Percentiles rank a stretch among this genome's conserved stretches.
These are phyloP conservation scores for Kodamaea laetipori DNA, from an alignment of 805 yeast species.

Conservation along the genomic window DNA sequence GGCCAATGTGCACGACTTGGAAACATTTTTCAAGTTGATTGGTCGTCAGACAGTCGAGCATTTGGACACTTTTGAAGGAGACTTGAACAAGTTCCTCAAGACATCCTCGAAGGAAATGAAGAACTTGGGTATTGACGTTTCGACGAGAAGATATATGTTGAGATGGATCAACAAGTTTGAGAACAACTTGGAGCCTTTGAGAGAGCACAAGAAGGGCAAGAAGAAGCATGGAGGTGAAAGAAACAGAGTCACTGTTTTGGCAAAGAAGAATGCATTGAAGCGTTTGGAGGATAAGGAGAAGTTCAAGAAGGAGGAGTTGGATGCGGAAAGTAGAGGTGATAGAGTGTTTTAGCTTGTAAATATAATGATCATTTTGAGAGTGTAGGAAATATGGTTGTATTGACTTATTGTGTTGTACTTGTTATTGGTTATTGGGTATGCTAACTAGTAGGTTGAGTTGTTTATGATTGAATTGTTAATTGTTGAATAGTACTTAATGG, in stretches of 20 bases:
- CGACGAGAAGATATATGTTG: constrained; percentile 71
- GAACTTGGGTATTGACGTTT: constrained; percentile 72
- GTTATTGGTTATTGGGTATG: not conserved
- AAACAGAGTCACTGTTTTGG: constrained; percentile 54
- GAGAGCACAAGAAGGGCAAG: constrained; percentile 64
- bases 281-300: constrained; percentile 54
- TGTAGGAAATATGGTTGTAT: not conserved
- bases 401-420: not conserved
- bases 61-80: constrained; percentile 61
- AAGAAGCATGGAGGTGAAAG: constrained; percentile 88
- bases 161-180: constrained; percentile 70
- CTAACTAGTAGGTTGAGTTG: no score
- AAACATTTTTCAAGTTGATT: constrained; percentile 70
- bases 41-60: constrained; percentile 77
- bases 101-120: constrained; percentile 61
- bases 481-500: no score
- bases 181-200: constrained; percentile 53
- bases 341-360: constrained; percentile 34
- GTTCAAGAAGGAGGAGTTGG: constrained; percentile 39
- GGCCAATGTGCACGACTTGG: constrained; percentile 59
- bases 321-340: constrained; percentile 45
- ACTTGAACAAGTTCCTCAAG: constrained; percentile 60
- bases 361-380: not conserved
- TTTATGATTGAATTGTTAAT: no score
- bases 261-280: constrained; percentile 62